Conservation (phyloP, 352 stramenopile species). For the Pythium volutum region DNA sequence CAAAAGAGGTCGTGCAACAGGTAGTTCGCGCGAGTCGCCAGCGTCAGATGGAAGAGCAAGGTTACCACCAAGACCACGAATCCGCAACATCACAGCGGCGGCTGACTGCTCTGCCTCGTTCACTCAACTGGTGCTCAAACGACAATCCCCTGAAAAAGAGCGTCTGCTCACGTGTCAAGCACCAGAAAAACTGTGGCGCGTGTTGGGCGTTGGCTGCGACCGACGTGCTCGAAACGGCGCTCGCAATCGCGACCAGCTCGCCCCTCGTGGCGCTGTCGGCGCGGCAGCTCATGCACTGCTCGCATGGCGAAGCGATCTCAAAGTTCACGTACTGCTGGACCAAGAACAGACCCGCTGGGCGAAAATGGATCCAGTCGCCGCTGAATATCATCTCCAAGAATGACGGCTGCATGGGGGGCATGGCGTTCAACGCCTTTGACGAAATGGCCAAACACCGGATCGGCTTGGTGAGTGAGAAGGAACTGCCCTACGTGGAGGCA, state of each 20-base stretch:
- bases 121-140: constrained; percentile 71
- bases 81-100: constrained; percentile 25
- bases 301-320: constrained; percentile 52
- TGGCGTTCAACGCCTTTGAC: too few species aligned
- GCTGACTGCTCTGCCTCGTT: too few species aligned
- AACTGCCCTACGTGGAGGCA: too few species aligned
- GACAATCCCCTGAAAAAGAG: constrained; percentile 62
- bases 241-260: constrained; percentile 36
- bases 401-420: constrained; percentile 65
- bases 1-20: constrained; percentile 54
- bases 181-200: constrained; percentile 74
- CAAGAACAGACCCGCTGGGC: constrained; percentile 25
- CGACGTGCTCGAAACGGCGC: constrained; percentile 73
- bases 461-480: too few species aligned
- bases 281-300: constrained; percentile 80
- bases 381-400: too few species aligned
- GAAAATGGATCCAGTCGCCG: constrained; percentile 46
- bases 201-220: constrained; percentile 81
- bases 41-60: constrained; percentile 26
- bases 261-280: constrained; percentile 67
- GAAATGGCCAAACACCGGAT: too few species aligned
- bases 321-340: constrained; percentile 84
- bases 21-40: constrained; percentile 42
- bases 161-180: constrained; percentile 75
- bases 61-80: neutral